Evolutionary conservation across 495 filamentous ascomycete genomes (phyloP), one percentile per base, ranked within the genome.

Genomic region (Neurospora tetraspora): DNA sequence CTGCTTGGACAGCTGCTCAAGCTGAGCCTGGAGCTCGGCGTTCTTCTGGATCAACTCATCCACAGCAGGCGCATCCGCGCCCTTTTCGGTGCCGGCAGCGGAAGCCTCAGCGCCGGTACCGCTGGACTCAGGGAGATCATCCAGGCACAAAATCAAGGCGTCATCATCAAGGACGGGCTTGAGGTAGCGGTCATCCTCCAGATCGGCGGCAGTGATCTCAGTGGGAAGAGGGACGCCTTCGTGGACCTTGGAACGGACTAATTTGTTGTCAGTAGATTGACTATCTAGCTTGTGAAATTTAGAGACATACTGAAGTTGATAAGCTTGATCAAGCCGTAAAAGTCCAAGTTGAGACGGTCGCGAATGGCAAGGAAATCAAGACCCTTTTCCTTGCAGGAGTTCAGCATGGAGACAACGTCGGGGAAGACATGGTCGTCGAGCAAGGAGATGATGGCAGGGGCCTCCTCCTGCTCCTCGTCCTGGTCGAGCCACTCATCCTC

Each of bases 131-230:
- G 86, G 83, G 59, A 96, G 81, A 47, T 97, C 95, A 73, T 96
- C 94, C 69, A 98, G 83, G 69, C 87, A 91, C 73, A 95, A 92
- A 39, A 98, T 84, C 45, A 97, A 83, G 16, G 94, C 91, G 74
- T 98, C 94, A 76, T 97, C 93, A 75, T 96, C 92, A n/a, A 98
- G 81, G 11, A 92, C 90, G 2, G 94, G 95, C 81, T 92, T 90
- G 70, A 97, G 80, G 76, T 90, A 96, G 70, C 84, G 81, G 71
- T 98, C 94, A 71, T 93, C 89, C 38, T 90, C 84, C 75, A 96
- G 90, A 39, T 87, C 82, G 16, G 81, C 80, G 72, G 82, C 84
- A 11, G 87, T 85, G 65, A 90, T 88, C 39, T 90, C 80, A 70
- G 88, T 82, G 2, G 88, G 86, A 4, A 85, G 79, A 12, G 81